A percentile compares a stretch with the other conserved stretches of the same genome.
Conservation (phyloP, 805 yeast species). For the Pichia exigua region DNA sequence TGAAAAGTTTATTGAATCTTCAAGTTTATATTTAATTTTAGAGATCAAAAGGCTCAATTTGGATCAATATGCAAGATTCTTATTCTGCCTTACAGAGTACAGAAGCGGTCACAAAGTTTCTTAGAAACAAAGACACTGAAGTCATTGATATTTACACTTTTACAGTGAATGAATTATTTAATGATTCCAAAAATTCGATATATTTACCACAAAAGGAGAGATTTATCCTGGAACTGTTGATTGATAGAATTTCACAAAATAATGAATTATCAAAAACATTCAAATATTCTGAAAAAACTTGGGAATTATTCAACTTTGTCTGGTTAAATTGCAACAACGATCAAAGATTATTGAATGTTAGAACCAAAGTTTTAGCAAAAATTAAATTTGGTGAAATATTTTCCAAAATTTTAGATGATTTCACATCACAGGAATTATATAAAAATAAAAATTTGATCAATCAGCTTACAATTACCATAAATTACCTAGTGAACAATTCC, state of each 20-base stretch:
- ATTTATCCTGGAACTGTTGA: constrained; percentile 51
- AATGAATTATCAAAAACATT: constrained; percentile 30
- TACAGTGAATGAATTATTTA: constrained; percentile 28
- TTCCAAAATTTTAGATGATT: constrained; percentile 17
- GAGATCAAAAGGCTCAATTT: not conserved
- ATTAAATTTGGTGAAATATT: constrained; percentile 35
- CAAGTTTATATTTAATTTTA: not conserved
- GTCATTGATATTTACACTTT: constrained; percentile 35
- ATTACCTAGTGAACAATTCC: constrained; percentile 12
- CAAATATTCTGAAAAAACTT: constrained; percentile 35
- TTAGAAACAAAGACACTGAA: constrained; percentile 46
- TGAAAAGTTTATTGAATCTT: not conserved
- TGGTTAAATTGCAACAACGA: constrained; percentile 19
- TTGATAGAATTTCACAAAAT: constrained; percentile 51
- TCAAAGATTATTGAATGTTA: constrained; percentile 22
- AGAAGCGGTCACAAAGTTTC: constrained; percentile 46
- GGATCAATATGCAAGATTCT: not conserved
- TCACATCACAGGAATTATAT: constrained; percentile 17
- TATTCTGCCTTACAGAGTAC: constrained; percentile 22
- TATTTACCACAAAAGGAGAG: constrained; percentile 47
- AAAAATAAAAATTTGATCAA: constrained; percentile 18
- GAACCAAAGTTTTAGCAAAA: constrained; percentile 35
- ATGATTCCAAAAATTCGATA: constrained; percentile 22
- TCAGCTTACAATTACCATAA: constrained; percentile 12
- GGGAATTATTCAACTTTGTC: constrained; percentile 40